Evolutionary conservation across 805 yeast species (phyloP).

Genomic region (Hanseniaspora jakobsenii): DNA sequence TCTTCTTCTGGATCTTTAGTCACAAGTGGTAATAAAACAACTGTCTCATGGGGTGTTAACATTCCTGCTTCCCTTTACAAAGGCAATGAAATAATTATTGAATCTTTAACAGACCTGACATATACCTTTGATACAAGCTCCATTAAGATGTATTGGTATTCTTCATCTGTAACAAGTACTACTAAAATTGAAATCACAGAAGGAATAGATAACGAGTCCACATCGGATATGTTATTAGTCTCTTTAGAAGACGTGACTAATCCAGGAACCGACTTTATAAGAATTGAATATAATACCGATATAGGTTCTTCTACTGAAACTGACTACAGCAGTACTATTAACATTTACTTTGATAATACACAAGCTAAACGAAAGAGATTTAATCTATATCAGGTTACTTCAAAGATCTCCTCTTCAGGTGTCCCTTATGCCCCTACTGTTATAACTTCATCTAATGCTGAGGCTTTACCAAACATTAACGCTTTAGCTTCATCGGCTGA

Average conservation of each 20-base stretch:
- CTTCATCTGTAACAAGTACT: background rate
- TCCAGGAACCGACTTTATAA: background rate
- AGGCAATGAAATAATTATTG: constrained; percentile 1
- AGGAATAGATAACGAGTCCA: constrained; percentile 1
- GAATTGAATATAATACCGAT: background rate
- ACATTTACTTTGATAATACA: constrained; percentile 1
- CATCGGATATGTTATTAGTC: background rate
- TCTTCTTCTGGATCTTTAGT: background rate
- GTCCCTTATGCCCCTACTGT: background rate
- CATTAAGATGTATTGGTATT: background rate
- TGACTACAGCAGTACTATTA: background rate
- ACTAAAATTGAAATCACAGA: background rate
- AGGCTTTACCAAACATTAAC: background rate
- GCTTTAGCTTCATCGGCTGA: background rate
- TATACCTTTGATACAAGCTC: background rate
- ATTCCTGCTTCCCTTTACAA: background rate
- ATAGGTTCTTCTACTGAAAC: background rate
- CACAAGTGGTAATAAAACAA: background rate
- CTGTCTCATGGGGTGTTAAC: background rate
- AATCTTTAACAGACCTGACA: background rate
- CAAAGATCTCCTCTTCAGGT: background rate
- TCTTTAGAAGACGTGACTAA: background rate
- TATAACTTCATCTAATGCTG: background rate
- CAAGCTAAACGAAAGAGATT: background rate
- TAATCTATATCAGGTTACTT: background rate